These are phyloP conservation scores for Plantago coronopus DNA, from an alignment of 305 asterid genomes.

Conservation along the genomic window DNA sequence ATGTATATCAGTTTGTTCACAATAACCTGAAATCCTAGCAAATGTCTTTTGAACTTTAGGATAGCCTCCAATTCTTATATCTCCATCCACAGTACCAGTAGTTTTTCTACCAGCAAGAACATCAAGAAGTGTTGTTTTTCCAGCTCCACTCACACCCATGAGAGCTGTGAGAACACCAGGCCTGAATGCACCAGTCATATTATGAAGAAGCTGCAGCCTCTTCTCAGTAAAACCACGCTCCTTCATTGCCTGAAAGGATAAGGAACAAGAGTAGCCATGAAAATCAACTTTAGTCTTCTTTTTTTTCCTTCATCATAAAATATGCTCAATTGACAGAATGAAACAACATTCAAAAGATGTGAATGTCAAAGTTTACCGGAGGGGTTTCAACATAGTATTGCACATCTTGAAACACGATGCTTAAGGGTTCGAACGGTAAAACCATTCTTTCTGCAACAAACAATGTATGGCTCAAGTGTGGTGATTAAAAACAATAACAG, in stretches of 20 bases:
- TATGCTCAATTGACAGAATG: neutral
- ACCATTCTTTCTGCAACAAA: constrained; percentile 42
- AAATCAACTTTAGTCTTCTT: neutral
- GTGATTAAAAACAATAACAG: constrained; percentile 8
- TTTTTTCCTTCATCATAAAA: no score
- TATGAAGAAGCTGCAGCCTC: constrained; percentile 45
- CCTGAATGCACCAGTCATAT: constrained; percentile 51
- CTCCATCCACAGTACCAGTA: constrained; percentile 51
- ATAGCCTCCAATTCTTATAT: constrained; percentile 50
- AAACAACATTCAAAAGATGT: neutral
- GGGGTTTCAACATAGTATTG: constrained; percentile 52
- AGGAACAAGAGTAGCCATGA: neutral
- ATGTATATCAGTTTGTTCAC: constrained; percentile 65
- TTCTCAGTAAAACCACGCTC: constrained; percentile 39
- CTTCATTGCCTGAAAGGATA: constrained; percentile 40
- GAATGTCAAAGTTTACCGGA: constrained; percentile 25
- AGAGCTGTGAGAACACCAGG: constrained; percentile 65
- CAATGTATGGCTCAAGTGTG: constrained; percentile 2
- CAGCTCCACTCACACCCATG: constrained; percentile 72
- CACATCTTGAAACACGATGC: constrained; percentile 46
- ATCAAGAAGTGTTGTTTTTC: constrained; percentile 66
- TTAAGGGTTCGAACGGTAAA: constrained; percentile 50
- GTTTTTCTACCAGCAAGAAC: constrained; percentile 66
- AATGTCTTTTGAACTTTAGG: constrained; percentile 58
- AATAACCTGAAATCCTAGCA: constrained; percentile 55